Conservation (phyloP, 176 grass and related monocot genomes). For the Juncus inflexus region DNA sequence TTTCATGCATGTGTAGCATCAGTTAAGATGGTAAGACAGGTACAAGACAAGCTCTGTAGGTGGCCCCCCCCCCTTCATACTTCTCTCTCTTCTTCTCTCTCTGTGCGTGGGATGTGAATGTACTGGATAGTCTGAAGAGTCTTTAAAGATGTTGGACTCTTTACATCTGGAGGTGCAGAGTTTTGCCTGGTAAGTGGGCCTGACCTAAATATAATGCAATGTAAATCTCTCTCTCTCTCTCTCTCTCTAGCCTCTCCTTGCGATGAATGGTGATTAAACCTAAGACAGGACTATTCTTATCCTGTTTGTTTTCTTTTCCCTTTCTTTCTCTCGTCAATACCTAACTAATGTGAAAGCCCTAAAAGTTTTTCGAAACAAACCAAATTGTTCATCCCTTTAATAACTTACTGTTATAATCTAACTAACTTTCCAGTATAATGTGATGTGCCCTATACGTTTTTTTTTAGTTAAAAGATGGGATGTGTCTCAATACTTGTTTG, state of each 20-base stretch:
- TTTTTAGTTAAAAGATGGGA: too few species aligned
- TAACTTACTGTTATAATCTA: too few species aligned
- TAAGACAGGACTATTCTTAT: slow-evolving; percentile 24
- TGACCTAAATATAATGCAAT: neutral
- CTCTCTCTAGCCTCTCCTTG: slow-evolving; percentile 16
- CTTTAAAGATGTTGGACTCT: slow-evolving; percentile 98
- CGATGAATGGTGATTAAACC: slow-evolving; percentile 26
- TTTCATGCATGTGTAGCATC: slow-evolving; percentile 91
- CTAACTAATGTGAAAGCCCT: neutral
- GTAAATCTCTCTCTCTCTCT: neutral
- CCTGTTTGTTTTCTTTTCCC: slow-evolving; percentile 22
- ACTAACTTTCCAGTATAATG: too few species aligned
- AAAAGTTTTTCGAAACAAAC: neutral
- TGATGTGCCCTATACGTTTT: too few species aligned
- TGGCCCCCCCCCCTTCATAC: slow-evolving; percentile 50
- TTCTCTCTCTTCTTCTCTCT: slow-evolving; percentile 53
- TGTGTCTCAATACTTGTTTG: too few species aligned
- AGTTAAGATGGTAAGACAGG: slow-evolving; percentile 44
- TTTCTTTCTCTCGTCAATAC: slow-evolving; percentile 6
- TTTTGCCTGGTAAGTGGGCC: slow-evolving; percentile 75
- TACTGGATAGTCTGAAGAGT: slow-evolving; percentile 53
- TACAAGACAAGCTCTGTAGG: slow-evolving; percentile 82
- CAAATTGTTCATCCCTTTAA: too few species aligned
- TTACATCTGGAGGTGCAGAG: slow-evolving; percentile 91
- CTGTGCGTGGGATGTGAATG: slow-evolving; percentile 20